These are phyloP conservation scores for Diaporthe vaccinii DNA, from an alignment of 2,329 filamentous ascomycete species.

Conservation along the genomic window DNA sequence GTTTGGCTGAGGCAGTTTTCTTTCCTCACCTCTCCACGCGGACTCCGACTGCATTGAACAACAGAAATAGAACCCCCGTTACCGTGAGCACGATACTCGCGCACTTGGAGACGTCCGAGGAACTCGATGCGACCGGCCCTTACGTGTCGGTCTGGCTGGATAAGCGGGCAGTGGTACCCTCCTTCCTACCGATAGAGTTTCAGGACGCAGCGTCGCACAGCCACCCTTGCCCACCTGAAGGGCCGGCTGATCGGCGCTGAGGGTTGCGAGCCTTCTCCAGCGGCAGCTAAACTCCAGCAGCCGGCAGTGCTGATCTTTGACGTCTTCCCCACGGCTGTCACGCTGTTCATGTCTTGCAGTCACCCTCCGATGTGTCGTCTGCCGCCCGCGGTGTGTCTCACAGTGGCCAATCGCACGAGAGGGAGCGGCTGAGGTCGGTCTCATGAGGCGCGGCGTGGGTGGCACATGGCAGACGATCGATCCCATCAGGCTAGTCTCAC, in stretches of 20 bases:
- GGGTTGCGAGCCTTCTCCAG: background rate
- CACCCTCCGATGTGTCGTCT: background rate
- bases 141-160: conserved; percentile 12
- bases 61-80: background rate
- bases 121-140: conserved; percentile 5
- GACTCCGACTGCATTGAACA: background rate
- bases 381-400: conserved; percentile 17
- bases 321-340: background rate
- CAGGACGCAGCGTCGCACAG: conserved; percentile 14
- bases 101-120: conserved; percentile 7
- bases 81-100: background rate
- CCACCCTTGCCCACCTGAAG: conserved; percentile 25
- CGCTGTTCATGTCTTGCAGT: conserved; percentile 4
- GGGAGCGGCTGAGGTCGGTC: background rate
- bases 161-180: background rate
- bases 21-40: background rate
- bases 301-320: conserved; percentile 4
- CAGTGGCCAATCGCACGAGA: background rate
- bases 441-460: background rate
- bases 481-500: conserved; percentile 23
- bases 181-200: conserved; percentile 19
- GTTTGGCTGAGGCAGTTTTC: background rate
- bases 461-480: conserved; percentile 17
- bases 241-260: conserved; percentile 26
- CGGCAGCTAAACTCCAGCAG: conserved; percentile 4